Evolutionary conservation across 331 rosid genomes (phyloP).

Genomic region (Malus hybrid): DNA sequence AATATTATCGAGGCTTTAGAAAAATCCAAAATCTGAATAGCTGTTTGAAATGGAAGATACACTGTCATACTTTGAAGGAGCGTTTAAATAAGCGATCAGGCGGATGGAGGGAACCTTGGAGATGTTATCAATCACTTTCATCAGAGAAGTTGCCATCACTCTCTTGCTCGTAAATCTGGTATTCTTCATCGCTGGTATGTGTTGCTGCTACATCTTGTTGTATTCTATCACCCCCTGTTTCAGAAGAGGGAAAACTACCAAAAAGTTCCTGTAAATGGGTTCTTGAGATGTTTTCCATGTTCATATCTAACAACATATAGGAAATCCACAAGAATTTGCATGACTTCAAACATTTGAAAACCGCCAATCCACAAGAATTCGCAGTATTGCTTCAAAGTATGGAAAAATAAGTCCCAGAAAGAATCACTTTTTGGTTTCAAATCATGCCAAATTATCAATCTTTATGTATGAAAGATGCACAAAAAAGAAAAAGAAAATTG

Average conservation of each 20-base stretch:
- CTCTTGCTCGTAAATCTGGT: conserved; percentile 54
- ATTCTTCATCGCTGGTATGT: conserved; percentile 59
- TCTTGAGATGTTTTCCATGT: conserved; percentile 51
- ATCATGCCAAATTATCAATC: no score
- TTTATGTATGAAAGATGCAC: not conserved
- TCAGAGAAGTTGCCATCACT: conserved; percentile 46
- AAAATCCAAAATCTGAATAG: not conserved
- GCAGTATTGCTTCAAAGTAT: no score
- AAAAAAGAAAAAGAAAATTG: not conserved
- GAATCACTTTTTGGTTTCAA: no score
- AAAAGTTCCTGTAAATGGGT: conserved; percentile 69
- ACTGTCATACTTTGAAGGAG: not conserved
- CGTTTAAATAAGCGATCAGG: not conserved
- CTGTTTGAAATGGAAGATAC: not conserved
- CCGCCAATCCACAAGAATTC: no score
- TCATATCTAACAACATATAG: conserved; percentile 44
- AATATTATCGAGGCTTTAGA: not conserved
- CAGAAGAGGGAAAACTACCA: conserved; percentile 55
- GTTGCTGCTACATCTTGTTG: conserved; percentile 1
- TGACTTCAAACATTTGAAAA: conserved; percentile 6
- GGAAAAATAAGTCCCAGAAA: no score
- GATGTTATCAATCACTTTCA: conserved; percentile 23
- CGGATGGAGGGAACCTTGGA: not conserved
- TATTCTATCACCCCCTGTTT: conserved; percentile 14
- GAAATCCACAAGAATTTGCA: conserved; percentile 20